These are phyloP conservation scores for Suhomyces ambrosiae DNA, from an alignment of 1,139 yeast species.

Conservation along the genomic window DNA sequence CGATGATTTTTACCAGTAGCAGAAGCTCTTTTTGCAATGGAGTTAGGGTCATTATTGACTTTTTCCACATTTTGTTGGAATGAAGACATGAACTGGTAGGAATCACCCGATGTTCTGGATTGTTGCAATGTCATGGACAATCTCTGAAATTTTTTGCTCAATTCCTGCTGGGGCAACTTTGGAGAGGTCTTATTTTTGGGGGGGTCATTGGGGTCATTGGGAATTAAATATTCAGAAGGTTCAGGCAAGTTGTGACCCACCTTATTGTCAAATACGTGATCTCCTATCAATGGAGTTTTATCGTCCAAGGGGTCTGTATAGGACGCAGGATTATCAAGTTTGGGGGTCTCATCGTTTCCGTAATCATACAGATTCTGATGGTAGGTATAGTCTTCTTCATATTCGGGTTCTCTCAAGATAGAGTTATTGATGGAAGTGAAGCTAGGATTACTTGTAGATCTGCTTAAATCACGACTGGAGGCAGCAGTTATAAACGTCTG, in stretches of 20 bases:
- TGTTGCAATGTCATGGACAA: conserved; percentile 44
- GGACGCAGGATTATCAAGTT: conserved; percentile 17
- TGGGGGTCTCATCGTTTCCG: conserved; percentile 38
- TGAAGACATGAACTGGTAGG: conserved; percentile 43
- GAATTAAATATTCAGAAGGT: conserved; percentile 14
- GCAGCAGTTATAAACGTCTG: conserved; percentile 31
- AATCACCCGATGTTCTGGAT: conserved; percentile 40
- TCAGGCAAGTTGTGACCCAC: conserved; percentile 18
- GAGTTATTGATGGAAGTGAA: conserved; percentile 40
- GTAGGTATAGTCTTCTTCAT: conserved; percentile 14
- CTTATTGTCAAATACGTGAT: conserved; percentile 15
- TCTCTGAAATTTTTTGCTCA: conserved; percentile 42
- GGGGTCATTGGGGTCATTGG: conserved; percentile 1
- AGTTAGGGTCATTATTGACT: conserved; percentile 19
- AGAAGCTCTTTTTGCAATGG: conserved; percentile 12
- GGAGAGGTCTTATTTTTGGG: conserved; percentile 13
- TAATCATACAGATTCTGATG: conserved; percentile 7
- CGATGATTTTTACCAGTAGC: conserved; percentile 16
- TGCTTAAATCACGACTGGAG: conserved; percentile 11
- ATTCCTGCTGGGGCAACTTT: conserved; percentile 37
- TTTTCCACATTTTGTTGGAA: conserved; percentile 43
- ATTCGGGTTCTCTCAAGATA: conserved; percentile 24
- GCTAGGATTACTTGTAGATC: conserved; percentile 26
- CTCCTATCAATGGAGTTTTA: conserved; percentile 33
- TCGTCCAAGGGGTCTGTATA: conserved; percentile 25